Evolutionary conservation across 2,329 filamentous ascomycete species (phyloP).

Genomic region (Ceratocystis albifundus): DNA sequence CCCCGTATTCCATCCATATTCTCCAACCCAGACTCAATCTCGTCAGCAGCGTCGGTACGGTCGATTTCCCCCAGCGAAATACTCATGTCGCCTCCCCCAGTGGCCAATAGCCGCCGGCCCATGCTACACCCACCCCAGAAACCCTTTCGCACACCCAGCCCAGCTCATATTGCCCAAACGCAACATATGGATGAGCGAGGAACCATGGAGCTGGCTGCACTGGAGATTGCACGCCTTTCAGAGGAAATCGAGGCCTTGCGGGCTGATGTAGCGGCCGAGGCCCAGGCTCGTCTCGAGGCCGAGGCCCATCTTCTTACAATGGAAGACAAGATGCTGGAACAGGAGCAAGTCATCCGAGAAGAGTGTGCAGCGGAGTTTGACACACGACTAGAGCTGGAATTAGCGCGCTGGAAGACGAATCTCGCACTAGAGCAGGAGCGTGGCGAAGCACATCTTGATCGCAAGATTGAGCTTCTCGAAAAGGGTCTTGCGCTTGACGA

Average conservation of each 20-base stretch:
- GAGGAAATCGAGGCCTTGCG: slow-evolving; percentile 68
- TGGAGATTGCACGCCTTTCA: slow-evolving; percentile 68
- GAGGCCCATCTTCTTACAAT: slow-evolving; percentile 63
- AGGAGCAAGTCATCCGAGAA: slow-evolving; percentile 78
- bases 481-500: slow-evolving; percentile 32
- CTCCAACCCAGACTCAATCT: slow-evolving; percentile 4
- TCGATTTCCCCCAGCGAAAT: slow-evolving; percentile 10
- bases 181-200: slow-evolving; percentile 42
- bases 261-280: slow-evolving; percentile 57
- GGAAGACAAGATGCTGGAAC: slow-evolving; percentile 51
- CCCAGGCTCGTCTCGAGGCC: slow-evolving; percentile 55
- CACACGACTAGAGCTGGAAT: slow-evolving; percentile 58
- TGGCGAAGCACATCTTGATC: slow-evolving; percentile 74
- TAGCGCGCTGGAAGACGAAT: slow-evolving; percentile 67
- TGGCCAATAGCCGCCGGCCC: slow-evolving; percentile 6
- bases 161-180: slow-evolving; percentile 26
- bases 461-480: slow-evolving; percentile 61
- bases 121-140: slow-evolving; percentile 11
- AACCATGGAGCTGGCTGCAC: slow-evolving; percentile 70
- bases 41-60: slow-evolving; percentile 14
- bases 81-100: slow-evolving; percentile 11
- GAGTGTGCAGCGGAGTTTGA: slow-evolving; percentile 87
- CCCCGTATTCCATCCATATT: slow-evolving; percentile 77
- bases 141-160: slow-evolving; percentile 14
- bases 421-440: slow-evolving; percentile 69